Conservation (phyloP, 2,329 filamentous ascomycete genomes). For the Pseudogymnoascus sp. region DNA sequence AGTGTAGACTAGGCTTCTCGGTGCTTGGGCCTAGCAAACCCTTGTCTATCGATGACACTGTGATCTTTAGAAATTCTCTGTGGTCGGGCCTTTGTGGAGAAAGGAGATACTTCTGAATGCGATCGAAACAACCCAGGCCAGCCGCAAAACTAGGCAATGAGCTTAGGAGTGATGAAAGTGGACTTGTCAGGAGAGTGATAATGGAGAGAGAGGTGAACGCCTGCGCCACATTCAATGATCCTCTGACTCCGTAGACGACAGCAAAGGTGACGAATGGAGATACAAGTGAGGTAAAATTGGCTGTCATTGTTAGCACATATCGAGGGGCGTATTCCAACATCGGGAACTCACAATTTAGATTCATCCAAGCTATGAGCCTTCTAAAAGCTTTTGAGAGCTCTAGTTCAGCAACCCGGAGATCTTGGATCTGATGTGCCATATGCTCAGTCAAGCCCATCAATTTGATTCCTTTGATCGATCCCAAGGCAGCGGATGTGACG, state of each 20-base stretch:
- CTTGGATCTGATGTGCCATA: neutral
- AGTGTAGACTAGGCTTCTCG: neutral
- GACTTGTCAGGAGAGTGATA: conserved; percentile 1
- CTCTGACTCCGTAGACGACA: conserved; percentile 10
- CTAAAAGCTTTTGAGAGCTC: conserved; percentile 6
- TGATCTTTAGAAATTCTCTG: neutral
- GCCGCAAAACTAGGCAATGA: neutral
- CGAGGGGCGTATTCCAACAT: neutral
- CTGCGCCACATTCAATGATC: conserved; percentile 7
- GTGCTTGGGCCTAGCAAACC: neutral
- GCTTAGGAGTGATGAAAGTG: neutral
- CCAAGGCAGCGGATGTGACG: conserved; percentile 29
- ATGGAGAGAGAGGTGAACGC: conserved; percentile 8
- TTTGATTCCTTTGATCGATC: conserved; percentile 33
- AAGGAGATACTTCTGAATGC: conserved; percentile 8
- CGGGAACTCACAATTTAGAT: neutral
- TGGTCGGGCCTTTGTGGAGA: neutral
- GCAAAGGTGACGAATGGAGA: conserved; percentile 19
- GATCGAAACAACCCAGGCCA: conserved; percentile 6
- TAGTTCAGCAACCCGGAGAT: neutral
- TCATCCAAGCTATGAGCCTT: neutral
- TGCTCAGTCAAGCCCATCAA: conserved; percentile 31
- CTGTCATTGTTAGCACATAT: conserved; percentile 10
- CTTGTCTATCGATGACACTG: neutral
- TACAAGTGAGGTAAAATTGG: conserved; percentile 5